Evolutionary conservation across 2,329 filamentous ascomycete species (phyloP).

Genomic region (Aaosphaeria pasadenensis): DNA sequence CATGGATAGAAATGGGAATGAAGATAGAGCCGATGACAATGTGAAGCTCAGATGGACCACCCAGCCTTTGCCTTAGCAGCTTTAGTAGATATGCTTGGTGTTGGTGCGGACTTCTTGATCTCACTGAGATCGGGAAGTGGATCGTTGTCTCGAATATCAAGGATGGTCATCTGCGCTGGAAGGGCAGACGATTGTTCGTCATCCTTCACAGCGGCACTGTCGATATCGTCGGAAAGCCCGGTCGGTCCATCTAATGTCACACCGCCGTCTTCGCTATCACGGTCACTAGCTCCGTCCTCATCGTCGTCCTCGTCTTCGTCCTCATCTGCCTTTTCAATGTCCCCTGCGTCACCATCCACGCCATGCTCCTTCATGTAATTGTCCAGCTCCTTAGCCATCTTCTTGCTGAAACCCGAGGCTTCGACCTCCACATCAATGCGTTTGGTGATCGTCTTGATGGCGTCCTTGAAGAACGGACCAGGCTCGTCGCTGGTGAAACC

Average conservation of each 20-base stretch:
- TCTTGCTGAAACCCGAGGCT: conserved; percentile 92
- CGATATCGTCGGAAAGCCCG: background rate
- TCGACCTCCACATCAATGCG: conserved; percentile 86
- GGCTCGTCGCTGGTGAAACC: conserved; percentile 78
- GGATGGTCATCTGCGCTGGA: conserved; percentile 32
- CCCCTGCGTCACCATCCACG: conserved; percentile 52
- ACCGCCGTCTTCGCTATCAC: conserved; percentile 2
- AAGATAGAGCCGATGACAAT: no score
- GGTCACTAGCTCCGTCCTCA: conserved; percentile 7
- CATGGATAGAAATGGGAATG: no score
- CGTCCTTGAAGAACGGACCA: conserved; percentile 83
- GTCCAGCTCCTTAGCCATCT: conserved; percentile 93
- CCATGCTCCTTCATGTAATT: conserved; percentile 77
- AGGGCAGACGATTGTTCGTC: conserved; percentile 8
- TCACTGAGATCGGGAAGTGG: conserved; percentile 29
- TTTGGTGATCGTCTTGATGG: conserved; percentile 67
- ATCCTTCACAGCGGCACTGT: background rate
- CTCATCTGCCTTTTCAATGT: conserved; percentile 20
- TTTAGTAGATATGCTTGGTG: conserved; percentile 29
- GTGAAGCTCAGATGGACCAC: conserved; percentile 1
- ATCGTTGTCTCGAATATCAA: conserved; percentile 34
- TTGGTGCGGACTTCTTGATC: conserved; percentile 17
- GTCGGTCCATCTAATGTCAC: conserved; percentile 2
- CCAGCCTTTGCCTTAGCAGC: conserved; percentile 32
- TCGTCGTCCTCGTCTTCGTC: conserved; percentile 15